Conservation (phyloP, 176 grass and related monocot species). For the Eremochloa ophiuroides region DNA sequence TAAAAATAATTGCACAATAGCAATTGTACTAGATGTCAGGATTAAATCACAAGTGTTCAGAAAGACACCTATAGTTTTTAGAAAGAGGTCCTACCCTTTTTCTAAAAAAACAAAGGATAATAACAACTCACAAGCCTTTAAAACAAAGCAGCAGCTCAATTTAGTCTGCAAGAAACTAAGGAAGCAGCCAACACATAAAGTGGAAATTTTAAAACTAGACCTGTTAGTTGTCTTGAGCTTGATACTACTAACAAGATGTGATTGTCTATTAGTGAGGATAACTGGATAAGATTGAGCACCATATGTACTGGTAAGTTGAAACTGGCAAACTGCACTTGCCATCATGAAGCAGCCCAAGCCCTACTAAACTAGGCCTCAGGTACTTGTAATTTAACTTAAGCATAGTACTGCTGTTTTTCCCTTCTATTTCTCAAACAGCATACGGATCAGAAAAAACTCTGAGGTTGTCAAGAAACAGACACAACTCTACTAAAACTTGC, state of each 20-base stretch:
- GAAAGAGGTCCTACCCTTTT: neutral
- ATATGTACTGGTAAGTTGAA: neutral
- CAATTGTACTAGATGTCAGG: neutral
- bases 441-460: neutral
- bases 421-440: neutral
- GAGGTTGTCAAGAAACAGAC: neutral
- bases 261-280: neutral
- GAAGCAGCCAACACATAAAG: neutral
- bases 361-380: neutral
- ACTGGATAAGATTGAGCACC: neutral
- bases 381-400: neutral
- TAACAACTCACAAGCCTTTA: neutral
- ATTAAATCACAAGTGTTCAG: neutral
- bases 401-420: neutral
- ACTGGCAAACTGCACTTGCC: no score
- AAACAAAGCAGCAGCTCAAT: neutral
- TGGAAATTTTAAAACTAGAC: neutral
- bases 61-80: neutral
- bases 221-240: neutral
- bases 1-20: constrained; percentile 11
- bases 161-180: neutral
- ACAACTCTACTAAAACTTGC: neutral
- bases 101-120: neutral
- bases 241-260: neutral
- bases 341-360: neutral